phyloP scores from a whole-genome alignment of 495 filamentous ascomycete genomes.

The Bryoglossum gracile region DNA sequence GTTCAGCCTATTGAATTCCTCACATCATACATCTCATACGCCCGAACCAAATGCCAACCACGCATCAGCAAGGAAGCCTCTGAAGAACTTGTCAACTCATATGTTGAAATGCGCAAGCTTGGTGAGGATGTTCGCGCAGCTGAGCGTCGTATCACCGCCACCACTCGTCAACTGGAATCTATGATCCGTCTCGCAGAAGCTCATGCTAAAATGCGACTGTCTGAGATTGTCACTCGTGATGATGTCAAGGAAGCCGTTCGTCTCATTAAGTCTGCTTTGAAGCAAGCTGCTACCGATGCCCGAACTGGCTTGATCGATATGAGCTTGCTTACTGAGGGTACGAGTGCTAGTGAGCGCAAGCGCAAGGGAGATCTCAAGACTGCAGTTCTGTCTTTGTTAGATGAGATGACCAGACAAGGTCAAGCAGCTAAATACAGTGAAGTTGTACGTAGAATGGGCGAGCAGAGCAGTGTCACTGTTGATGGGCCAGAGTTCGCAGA shows the following conservation, averaged over 20 bases:
- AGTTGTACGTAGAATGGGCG: constrained; percentile 62
- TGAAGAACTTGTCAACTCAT: constrained; percentile 71
- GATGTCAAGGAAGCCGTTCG: constrained; percentile 91
- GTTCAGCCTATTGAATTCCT: constrained; percentile 83
- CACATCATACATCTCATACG: constrained; percentile 96
- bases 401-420: constrained; percentile 68
- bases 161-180: constrained; percentile 88
- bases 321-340: constrained; percentile 88
- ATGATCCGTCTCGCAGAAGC: constrained; percentile 97
- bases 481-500: constrained; percentile 76
- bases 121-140: constrained; percentile 89
- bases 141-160: constrained; percentile 95
- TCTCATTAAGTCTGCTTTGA: constrained; percentile 88
- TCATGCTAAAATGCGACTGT: constrained; percentile 94
- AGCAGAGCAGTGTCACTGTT: constrained; percentile 64
- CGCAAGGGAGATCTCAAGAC: constrained; percentile 78
- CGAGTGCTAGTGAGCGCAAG: constrained; percentile 72
- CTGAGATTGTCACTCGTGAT: constrained; percentile 60
- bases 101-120: constrained; percentile 93
- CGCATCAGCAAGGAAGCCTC: constrained; percentile 69
- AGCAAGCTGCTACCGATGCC: constrained; percentile 89
- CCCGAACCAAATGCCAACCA: constrained; percentile 79
- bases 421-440: constrained; percentile 68
- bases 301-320: constrained; percentile 94
- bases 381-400: constrained; percentile 63